phyloP scores from a whole-genome alignment of 23 red algal species.

The Gracilariopsis chorda region DNA sequence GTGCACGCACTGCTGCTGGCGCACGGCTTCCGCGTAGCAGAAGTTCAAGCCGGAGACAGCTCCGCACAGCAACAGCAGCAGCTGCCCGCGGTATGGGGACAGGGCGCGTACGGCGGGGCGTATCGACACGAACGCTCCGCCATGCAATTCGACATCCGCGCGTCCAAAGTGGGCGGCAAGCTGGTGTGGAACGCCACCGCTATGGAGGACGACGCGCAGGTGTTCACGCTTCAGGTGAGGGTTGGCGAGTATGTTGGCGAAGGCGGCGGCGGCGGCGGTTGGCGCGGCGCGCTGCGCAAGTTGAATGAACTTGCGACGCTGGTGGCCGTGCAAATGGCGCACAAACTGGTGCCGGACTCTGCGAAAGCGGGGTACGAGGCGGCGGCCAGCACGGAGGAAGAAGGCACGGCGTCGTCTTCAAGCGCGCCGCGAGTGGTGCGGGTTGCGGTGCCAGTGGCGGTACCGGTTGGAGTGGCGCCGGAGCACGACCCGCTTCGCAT shows the following conservation, averaged over 20 bases:
- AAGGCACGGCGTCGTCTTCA: not conserved
- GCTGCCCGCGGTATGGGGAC: constrained; percentile 46
- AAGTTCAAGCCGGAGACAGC: not conserved
- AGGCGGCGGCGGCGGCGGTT: not conserved
- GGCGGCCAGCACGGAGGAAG: not conserved
- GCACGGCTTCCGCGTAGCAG: constrained; percentile 79
- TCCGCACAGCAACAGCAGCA: not conserved
- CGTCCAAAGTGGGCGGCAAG: not conserved
- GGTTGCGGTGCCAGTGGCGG: not conserved
- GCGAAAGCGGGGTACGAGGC: constrained; percentile 89
- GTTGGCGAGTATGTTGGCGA: constrained; percentile 13
- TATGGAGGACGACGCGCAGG: constrained; percentile 23
- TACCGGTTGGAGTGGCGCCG: not conserved
- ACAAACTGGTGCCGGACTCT: constrained; percentile 78
- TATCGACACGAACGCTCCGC: constrained; percentile 78
- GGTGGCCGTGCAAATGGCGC: constrained; percentile 63
- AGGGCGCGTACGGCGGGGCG: constrained; percentile 37
- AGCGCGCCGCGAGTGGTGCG: not conserved
- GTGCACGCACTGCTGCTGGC: constrained; percentile 87
- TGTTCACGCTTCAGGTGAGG: constrained; percentile 3
- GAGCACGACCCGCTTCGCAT: constrained; percentile 2
- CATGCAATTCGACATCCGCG: constrained; percentile 63
- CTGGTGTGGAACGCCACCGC: constrained; percentile 65
- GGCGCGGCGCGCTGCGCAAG: constrained; percentile 43
- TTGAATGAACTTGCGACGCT: constrained; percentile 55